Evolutionary conservation across 2,329 filamentous ascomycete genomes (phyloP), one percentile per base, ranked within the genome.

Genomic region (Cladosporium sp.): DNA sequence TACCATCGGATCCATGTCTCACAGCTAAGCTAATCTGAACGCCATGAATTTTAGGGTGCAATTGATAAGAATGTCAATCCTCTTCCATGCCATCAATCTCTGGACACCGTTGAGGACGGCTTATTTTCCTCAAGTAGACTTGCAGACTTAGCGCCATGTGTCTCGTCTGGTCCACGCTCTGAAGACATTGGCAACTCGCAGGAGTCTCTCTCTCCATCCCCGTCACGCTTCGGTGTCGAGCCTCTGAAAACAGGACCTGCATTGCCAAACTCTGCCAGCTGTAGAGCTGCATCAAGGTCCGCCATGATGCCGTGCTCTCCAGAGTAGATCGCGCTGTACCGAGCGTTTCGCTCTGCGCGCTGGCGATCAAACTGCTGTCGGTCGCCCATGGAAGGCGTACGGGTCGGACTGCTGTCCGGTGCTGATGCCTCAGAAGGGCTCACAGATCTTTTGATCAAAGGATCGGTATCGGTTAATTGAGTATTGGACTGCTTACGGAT

Each of bases 331-430:
- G 66, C 65, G 36, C 67, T 68, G 60, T 69, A 69, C 15, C 67
- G 63, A 57, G 63, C 63, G 42, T 68, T 64, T 38, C 67, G 63
- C n/a, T 64, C 59, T 7, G 68, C 67, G n/a, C 66, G 60, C 52
- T 62, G 62, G 43, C 63, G 54, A n/a, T 67, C 66, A 40, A 66
- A 66, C 3, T 62, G 55, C 28, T 63, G 45, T 2, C 61, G 60
- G 42, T 64, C 62, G 15, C 68, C 67, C 64, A 68, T 69, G 34
- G 47, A 58, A 6, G 63, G 63, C 8, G 60, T 55, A 11, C 50
- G 55, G 36, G 56, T 51, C 8, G 50, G 55, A 19, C 30, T 58
- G 19, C 55, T 61, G 25, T 49, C 54, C 4, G 43, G 25, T 47
- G 43, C 15, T 15, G 25, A 28, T 30, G 11, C 5, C 14, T 14